These are phyloP conservation scores for Podaxis sp. DNA, from an alignment of 768 basidiomycete genomes.

Conservation along the genomic window DNA sequence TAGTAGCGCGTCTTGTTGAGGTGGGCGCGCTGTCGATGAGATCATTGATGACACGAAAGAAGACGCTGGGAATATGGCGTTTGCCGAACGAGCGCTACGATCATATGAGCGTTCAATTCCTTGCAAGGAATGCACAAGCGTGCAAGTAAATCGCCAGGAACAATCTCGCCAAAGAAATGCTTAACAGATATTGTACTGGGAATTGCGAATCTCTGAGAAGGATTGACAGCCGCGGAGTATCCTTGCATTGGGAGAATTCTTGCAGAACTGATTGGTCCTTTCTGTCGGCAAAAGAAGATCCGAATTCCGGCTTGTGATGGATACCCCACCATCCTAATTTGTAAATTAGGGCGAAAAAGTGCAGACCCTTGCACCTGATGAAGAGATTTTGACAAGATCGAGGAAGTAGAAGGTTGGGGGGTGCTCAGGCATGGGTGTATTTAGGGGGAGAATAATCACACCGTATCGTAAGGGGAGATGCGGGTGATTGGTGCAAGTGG, in stretches of 20 bases:
- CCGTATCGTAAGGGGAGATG: neutral
- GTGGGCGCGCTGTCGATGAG: neutral
- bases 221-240: neutral
- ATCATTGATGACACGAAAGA: no score
- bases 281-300: neutral
- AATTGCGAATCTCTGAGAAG: neutral
- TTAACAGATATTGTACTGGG: neutral
- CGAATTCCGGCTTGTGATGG: neutral
- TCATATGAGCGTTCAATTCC: no score
- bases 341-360: neutral
- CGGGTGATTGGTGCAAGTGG: neutral
- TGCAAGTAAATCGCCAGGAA: no score
- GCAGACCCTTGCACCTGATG: constrained; percentile 4
- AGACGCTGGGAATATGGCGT: neutral
- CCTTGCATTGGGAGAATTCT: neutral
- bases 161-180: neutral
- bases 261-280: neutral
- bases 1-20: neutral
- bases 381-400: neutral
- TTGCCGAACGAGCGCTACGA: neutral
- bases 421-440: neutral
- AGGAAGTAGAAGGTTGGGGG: neutral
- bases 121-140: no score
- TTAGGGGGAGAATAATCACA: neutral
- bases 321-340: neutral